Conservation (phyloP, 2,329 filamentous ascomycete genomes). For the Penicillium palitans region DNA sequence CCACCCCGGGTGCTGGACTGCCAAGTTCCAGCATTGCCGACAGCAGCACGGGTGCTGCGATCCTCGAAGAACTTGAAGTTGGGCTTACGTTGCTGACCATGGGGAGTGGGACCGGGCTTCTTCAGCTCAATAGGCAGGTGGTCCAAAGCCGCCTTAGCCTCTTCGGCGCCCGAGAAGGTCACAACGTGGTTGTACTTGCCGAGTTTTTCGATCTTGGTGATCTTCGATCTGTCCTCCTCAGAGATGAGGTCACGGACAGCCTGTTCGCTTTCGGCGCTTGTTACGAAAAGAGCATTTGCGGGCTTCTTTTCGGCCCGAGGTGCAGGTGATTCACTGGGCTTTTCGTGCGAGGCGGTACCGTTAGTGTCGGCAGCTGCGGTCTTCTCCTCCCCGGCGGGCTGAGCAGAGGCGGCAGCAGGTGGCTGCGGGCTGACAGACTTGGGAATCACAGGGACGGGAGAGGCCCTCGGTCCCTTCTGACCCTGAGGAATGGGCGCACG, state of each 20-base stretch:
- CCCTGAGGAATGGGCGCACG: slow-evolving; percentile 31
- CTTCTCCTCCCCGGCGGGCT: slow-evolving; percentile 50
- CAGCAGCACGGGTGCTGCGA: slow-evolving; percentile 53
- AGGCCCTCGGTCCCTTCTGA: slow-evolving; percentile 38
- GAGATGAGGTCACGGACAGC: slow-evolving; percentile 78
- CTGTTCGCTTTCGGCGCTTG: slow-evolving; percentile 79
- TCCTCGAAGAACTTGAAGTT: slow-evolving; percentile 81
- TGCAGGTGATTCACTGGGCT: slow-evolving; percentile 45
- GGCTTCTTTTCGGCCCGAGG: slow-evolving; percentile 65
- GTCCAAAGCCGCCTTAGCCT: slow-evolving; percentile 76
- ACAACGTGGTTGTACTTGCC: slow-evolving; percentile 77
- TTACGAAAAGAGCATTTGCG: slow-evolving; percentile 85
- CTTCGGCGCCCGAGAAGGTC: slow-evolving; percentile 75
- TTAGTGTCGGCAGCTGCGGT: slow-evolving; percentile 53
- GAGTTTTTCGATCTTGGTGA: slow-evolving; percentile 67
- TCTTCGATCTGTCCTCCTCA: slow-evolving; percentile 79
- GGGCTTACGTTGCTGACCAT: slow-evolving; percentile 74
- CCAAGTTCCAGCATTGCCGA: slow-evolving; percentile 58
- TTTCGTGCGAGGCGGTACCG: slow-evolving; percentile 51
- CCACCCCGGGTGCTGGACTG: slow-evolving; percentile 61
- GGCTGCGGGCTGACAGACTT: slow-evolving; percentile 42
- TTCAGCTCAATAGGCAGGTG: slow-evolving; percentile 75
- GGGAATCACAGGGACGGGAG: slow-evolving; percentile 46
- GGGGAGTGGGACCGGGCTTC: slow-evolving; percentile 56
- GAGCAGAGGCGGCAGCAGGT: slow-evolving; percentile 41